Base-by-base conservation (phyloP, 2,329 filamentous ascomycete genomes). In the Verticillium nubilum region DNA sequence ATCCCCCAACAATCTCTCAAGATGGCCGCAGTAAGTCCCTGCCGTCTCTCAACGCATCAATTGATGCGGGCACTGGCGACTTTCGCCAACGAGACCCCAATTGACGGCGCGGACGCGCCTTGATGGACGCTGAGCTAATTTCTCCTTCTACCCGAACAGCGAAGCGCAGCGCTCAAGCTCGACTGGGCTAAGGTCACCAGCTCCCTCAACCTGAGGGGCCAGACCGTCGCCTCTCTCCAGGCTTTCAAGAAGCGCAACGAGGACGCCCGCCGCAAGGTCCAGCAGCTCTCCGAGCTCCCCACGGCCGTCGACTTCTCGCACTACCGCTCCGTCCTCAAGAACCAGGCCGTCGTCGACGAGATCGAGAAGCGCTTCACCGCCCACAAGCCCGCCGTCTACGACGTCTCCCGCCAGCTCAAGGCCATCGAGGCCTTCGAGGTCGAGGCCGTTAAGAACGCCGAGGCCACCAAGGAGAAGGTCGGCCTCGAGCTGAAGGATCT, bases 191-290 rank as follows among this genome's bases (percentile, higher is more conserved):
- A 96, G 83, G 87, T 99, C 74, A 89, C 89, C 80, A 87, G 86
- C 80, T 96, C 94, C 74, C 92, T 99, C 72, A 94, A 94, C 77
- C 92, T 99, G 78, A 91, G 91, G 78, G 95, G 95, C 77, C 91
- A 92, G 82, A 99, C 95, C 69, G 93, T 91, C 69, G 81, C 89
- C 71, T 90, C 94, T 64, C 92, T 99, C 64, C 89, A 94, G 77
- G 86, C 91, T 67, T 99, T 99, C 89, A 99, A 99, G 87, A 95
- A 97, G 88, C 93, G 95, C 82, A 97, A 98, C 85, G 95, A 99
- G 76, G 93, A 97, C 76, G 94, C 92, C 74, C 93, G 94, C 80
- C 94, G 95, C 83, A 94, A 94, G 81, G 85, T 99, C 63, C 87
- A 90, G 78, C 71, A 86, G 64, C 91, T 99, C 61, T 87, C 86